A percentile compares a stretch with the other conserved stretches of the same genome.
Conservation (phyloP, 169 alveolate genomes). For the Plasmodium fragile region DNA sequence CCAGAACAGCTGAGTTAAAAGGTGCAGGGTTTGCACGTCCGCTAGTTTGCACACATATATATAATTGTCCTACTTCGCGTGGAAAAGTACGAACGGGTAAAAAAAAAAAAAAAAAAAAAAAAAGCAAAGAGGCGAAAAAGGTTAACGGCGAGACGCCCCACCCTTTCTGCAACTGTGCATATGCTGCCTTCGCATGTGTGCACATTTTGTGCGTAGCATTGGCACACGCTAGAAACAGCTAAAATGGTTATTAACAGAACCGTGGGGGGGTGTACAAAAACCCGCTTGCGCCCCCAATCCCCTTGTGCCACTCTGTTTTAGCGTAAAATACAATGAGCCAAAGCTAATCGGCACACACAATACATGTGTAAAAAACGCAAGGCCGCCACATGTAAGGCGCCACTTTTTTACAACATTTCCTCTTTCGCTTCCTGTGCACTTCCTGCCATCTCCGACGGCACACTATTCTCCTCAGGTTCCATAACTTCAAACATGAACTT, state of each 20-base stretch:
- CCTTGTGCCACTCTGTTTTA: neutral
- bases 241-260: neutral
- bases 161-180: neutral
- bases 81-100: neutral
- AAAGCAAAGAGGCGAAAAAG: neutral
- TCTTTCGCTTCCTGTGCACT: neutral
- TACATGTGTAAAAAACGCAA: neutral
- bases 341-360: neutral
- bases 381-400: neutral
- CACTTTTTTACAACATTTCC: neutral
- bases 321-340: neutral
- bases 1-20: neutral
- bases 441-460: neutral
- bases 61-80: neutral
- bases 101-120: neutral
- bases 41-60: neutral
- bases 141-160: neutral
- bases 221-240: neutral
- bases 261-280: neutral
- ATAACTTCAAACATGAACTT: constrained; percentile 1
- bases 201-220: neutral
- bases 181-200: neutral
- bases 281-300: neutral
- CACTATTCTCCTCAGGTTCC: neutral
- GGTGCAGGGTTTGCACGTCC: neutral